Conservation (phyloP, 2,329 filamentous ascomycete genomes). For the Ophiostoma pallidulum region DNA sequence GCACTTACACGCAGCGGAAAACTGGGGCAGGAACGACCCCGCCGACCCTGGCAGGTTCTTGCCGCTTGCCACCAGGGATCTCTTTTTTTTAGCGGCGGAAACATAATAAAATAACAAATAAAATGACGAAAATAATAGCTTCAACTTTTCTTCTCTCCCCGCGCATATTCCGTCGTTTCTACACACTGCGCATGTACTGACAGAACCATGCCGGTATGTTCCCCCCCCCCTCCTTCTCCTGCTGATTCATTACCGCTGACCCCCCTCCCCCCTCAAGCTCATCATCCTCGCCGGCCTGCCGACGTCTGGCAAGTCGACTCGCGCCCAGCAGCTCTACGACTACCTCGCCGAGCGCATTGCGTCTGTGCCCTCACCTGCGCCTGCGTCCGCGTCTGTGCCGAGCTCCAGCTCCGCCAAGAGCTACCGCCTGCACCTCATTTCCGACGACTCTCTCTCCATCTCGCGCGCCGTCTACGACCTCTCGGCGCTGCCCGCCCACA, state of each 20-base stretch:
- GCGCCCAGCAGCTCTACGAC: slow-evolving; percentile 54
- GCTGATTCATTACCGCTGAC: neutral
- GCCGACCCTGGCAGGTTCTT: no score
- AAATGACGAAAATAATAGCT: no score
- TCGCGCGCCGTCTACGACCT: slow-evolving; percentile 63
- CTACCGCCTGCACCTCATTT: slow-evolving; percentile 64
- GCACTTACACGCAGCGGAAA: no score
- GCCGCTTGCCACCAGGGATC: no score
- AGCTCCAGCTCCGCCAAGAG: slow-evolving; percentile 21
- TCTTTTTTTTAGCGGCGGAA: no score
- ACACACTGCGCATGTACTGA: neutral
- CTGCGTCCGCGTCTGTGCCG: neutral
- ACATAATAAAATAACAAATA: no score
- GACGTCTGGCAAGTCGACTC: slow-evolving; percentile 59
- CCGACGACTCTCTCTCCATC: slow-evolving; percentile 61
- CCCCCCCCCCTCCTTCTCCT: neutral
- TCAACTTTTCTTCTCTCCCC: no score
- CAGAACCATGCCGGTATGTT: slow-evolving; percentile 10
- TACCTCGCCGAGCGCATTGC: slow-evolving; percentile 53
- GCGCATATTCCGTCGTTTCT: no score
- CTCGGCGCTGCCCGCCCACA: slow-evolving; percentile 44
- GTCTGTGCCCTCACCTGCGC: slow-evolving; percentile 19
- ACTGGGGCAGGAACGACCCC: no score
- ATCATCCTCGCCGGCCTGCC: slow-evolving; percentile 59
- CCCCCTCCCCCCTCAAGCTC: no score